Conservation (phyloP, 345 rosid species). For the Linum lewisii region DNA sequence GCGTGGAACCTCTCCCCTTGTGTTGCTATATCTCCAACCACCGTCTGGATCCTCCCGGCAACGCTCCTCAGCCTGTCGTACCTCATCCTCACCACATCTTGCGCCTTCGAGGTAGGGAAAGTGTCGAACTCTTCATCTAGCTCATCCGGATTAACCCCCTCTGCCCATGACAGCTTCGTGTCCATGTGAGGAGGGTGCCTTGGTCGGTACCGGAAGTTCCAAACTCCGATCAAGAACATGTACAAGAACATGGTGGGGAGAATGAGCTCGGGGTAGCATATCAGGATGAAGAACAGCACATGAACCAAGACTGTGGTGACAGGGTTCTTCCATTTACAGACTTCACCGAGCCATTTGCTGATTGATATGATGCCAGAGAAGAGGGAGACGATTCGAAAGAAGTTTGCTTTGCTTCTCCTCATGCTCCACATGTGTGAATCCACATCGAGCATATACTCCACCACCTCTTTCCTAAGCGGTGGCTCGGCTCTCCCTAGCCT, state of each 20-base stretch:
- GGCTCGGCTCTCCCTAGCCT: slow-evolving; percentile 26
- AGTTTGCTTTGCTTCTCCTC: slow-evolving; percentile 28
- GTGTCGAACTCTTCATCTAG: slow-evolving; percentile 28
- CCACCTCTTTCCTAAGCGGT: slow-evolving; percentile 24
- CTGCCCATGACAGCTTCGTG: slow-evolving; percentile 24
- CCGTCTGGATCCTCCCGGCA: slow-evolving; percentile 27
- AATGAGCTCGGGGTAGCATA: slow-evolving; percentile 25
- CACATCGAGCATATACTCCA: slow-evolving; percentile 26
- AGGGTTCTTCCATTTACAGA: slow-evolving; percentile 24
- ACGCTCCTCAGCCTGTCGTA: slow-evolving; percentile 26
- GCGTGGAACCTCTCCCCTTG: slow-evolving; percentile 25
- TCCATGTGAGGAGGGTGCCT: slow-evolving; percentile 32
- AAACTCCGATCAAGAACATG: slow-evolving; percentile 25
- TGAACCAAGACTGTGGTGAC: slow-evolving; percentile 17
- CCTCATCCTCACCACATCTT: slow-evolving; percentile 19
- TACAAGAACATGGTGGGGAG: slow-evolving; percentile 23
- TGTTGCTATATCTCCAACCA: slow-evolving; percentile 28
- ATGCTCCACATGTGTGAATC: slow-evolving; percentile 32
- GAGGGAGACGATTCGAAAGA: slow-evolving; percentile 19
- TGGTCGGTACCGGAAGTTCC: slow-evolving; percentile 22
- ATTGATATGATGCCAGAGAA: slow-evolving; percentile 18
- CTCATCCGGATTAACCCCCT: slow-evolving; percentile 23
- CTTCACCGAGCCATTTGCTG: slow-evolving; percentile 22
- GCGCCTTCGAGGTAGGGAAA: slow-evolving; percentile 20
- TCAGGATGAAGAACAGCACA: slow-evolving; percentile 17